phyloP scores from a whole-genome alignment of 805 yeast species.

The Zygoascus flipseniorum region DNA sequence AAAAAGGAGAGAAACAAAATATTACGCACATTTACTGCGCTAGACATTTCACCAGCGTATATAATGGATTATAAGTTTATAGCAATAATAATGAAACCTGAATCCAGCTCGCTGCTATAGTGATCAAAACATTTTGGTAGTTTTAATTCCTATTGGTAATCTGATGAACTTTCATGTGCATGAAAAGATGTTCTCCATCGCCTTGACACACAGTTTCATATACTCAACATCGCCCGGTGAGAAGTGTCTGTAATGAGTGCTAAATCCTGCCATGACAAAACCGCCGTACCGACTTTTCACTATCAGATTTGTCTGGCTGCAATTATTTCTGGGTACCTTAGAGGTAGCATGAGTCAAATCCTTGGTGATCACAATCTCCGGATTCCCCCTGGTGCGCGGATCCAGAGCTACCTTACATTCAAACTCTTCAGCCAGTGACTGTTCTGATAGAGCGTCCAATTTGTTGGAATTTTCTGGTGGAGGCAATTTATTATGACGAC shows the following conservation, averaged over 20 bases:
- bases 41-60: no score
- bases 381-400: neutral
- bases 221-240: slow-evolving; percentile 24
- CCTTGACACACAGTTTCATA: slow-evolving; percentile 22
- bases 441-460: neutral
- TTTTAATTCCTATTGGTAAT: no score
- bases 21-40: no score
- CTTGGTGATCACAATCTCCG: neutral
- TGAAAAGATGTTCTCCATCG: slow-evolving; percentile 18
- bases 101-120: no score
- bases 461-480: neutral
- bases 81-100: no score
- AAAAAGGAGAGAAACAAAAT: no score
- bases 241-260: slow-evolving; percentile 13
- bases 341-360: neutral
- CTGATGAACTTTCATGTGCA: neutral
- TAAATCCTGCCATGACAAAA: slow-evolving; percentile 22
- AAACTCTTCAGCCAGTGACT: neutral
- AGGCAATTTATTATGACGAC: neutral
- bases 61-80: no score
- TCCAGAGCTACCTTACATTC: neutral
- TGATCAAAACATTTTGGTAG: no score
- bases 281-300: slow-evolving; percentile 17
- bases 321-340: neutral
- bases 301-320: neutral